These are phyloP conservation scores for Exophiala aquamarina DNA, from an alignment of 2,329 filamentous ascomycete species.

Conservation along the genomic window DNA sequence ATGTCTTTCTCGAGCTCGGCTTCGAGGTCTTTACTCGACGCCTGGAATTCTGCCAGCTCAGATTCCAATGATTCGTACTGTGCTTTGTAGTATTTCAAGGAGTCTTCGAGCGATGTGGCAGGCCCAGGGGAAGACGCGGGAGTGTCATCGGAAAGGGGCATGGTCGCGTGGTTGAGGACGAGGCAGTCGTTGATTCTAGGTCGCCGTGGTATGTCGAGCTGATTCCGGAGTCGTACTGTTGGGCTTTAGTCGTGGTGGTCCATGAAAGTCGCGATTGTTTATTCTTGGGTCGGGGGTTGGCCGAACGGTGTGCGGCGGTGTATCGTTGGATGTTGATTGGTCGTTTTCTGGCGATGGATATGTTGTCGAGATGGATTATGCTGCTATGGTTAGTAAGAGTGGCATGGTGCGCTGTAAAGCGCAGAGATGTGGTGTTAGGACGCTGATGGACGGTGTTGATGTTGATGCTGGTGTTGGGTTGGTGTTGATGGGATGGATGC, in stretches of 20 bases:
- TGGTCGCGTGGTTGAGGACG: conserved; percentile 10
- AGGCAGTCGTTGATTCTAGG: neutral
- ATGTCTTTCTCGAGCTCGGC: conserved; percentile 94
- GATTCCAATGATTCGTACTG: conserved; percentile 92
- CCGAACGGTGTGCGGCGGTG: too few species aligned
- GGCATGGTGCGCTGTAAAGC: neutral
- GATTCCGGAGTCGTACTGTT: too few species aligned
- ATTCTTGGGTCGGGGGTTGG: too few species aligned
- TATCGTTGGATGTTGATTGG: too few species aligned
- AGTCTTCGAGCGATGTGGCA: conserved; percentile 60
- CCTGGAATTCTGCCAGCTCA: conserved; percentile 90
- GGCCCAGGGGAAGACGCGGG: conserved; percentile 40
- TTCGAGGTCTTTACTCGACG: conserved; percentile 91
- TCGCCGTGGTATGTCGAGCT: neutral
- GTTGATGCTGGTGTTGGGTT: neutral
- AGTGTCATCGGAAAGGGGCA: conserved; percentile 17
- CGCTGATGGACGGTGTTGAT: too few species aligned
- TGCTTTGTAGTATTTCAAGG: conserved; percentile 89
- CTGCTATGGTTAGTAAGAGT: conserved; percentile 3
- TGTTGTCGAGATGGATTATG: neutral
- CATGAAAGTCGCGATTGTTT: too few species aligned
- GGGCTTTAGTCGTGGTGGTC: too few species aligned
- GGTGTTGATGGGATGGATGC: neutral
- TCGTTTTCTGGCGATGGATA: neutral
- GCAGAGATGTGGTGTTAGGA: neutral